Evolutionary conservation across 768 basidiomycete genomes (phyloP), one percentile per base, ranked within the genome.

Genomic region (Pleurotus platypus): DNA sequence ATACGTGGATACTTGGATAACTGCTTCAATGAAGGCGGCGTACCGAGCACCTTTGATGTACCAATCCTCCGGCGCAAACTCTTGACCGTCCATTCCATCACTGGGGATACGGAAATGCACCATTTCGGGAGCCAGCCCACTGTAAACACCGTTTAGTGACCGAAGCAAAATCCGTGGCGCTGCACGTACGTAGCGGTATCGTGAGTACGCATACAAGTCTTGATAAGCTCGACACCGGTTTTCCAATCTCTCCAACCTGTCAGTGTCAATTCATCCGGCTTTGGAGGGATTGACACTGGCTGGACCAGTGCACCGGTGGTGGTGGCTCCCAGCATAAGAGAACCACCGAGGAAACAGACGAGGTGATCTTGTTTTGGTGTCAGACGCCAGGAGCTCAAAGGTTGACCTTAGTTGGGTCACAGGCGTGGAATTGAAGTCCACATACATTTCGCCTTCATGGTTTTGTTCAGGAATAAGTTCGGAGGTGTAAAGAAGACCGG

Each of bases 281-380:
- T 75, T 0, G 92, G 91, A 11, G 91, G 91, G 30, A 90, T 68
- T 8, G 87, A 88, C 5, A 89, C 83, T 2, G 70, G 74, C 8
- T 77, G 67, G 2, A 69, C 71, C 15, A 78, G 58, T 0, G 87
- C 79, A 8, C 88, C 87, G 2, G 84, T 73, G 1, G 76, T 81
- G 2, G 89, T 90, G 12, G 92, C 90, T 11, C 95, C 94, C 2
- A 98, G 82, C 79, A 98, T 85, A 56, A 98, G 82, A 0, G 91
- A 91, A 2, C 94, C 95, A 16, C 88, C 93, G 35, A 98, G 75
- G 83, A 97, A 98, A 72, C 95, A 98, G 2, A 91, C 94, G 35
- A 98, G 83, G 67, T 97, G 95, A 67, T 98, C 95, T 74, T 98
- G 95, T 67, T 97, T 96, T 8, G 90, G 90, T 8, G 78, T 78